Evolutionary conservation across 1,284 basidiomycete species (phyloP).

Genomic region (Ceratobasidium papillatum): DNA sequence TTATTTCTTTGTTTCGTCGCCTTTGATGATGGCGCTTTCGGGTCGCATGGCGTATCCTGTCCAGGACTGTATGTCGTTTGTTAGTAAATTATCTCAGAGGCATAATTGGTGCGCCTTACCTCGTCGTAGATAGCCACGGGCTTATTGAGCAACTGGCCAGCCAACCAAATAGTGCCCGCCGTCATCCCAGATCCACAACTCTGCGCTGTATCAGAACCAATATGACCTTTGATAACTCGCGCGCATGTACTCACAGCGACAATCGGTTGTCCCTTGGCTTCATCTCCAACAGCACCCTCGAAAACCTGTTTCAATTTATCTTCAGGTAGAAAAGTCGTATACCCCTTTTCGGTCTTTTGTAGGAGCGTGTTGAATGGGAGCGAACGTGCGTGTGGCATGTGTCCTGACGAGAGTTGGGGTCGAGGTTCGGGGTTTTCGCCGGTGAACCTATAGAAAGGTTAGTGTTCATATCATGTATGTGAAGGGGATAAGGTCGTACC

Average conservation of each 20-base stretch:
- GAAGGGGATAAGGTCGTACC: slow-evolving; percentile 60
- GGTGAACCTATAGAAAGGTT: slow-evolving; percentile 63
- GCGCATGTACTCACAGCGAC: slow-evolving; percentile 43
- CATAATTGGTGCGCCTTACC: slow-evolving; percentile 39
- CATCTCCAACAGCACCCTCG: slow-evolving; percentile 63
- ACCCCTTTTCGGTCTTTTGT: slow-evolving; percentile 59
- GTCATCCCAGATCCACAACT: slow-evolving; percentile 97
- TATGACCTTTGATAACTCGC: slow-evolving; percentile 48
- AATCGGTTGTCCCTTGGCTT: slow-evolving; percentile 8
- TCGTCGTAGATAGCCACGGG: slow-evolving; percentile 56
- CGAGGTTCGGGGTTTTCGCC: slow-evolving; percentile 91
- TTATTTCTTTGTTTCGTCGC: slow-evolving; percentile 39
- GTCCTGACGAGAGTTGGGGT: slow-evolving; percentile 86
- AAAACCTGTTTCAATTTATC: slow-evolving; percentile 69
- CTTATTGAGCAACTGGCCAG: slow-evolving; percentile 47
- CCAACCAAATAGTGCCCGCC: slow-evolving; percentile 91
- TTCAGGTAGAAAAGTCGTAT: slow-evolving; percentile 69
- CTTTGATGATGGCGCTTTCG: slow-evolving; percentile 69
- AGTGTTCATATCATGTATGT: neutral
- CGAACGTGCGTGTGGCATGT: slow-evolving; percentile 88
- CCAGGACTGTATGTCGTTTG: slow-evolving; percentile 68
- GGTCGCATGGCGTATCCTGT: slow-evolving; percentile 77
- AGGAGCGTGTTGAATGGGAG: slow-evolving; percentile 87
- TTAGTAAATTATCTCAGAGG: slow-evolving; percentile 29
- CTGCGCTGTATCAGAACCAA: slow-evolving; percentile 62